Conservation (phyloP, 2,329 filamentous ascomycete genomes). For the Cercospora sp. region DNA sequence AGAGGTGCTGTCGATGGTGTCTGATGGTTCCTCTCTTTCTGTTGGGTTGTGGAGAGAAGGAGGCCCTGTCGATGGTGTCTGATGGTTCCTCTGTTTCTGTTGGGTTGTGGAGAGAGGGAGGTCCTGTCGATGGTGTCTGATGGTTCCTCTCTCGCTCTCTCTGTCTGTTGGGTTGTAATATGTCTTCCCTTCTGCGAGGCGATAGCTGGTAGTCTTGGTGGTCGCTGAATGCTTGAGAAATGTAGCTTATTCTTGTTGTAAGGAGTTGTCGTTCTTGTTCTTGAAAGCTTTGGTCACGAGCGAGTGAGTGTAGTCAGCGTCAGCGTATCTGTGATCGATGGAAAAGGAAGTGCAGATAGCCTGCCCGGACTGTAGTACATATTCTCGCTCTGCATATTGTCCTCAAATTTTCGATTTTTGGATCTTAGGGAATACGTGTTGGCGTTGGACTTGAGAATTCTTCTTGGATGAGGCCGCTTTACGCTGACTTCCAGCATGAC, state of each 20-base stretch:
- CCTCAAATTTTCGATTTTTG: too few relatives aligned
- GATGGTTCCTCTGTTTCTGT: neutral
- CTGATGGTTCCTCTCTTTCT: too few relatives aligned
- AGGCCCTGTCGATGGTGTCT: neutral
- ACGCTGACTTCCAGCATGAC: neutral
- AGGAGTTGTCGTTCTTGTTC: neutral
- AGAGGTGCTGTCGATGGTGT: too few relatives aligned
- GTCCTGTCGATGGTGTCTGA: neutral
- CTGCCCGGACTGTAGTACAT: too few relatives aligned
- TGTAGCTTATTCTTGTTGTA: neutral
- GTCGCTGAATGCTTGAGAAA: neutral
- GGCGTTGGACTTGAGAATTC: too few relatives aligned
- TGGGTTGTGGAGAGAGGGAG: neutral
- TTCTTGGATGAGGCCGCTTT: neutral
- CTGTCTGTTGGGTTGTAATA: neutral
- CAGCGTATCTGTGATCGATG: too few relatives aligned
- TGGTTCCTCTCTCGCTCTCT: neutral
- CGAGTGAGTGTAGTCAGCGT: neutral
- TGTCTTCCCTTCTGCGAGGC: neutral
- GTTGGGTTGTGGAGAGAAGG: too few relatives aligned
- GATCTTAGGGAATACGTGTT: too few relatives aligned
- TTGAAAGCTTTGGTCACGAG: neutral
- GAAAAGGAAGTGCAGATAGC: too few relatives aligned
- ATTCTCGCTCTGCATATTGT: too few relatives aligned
- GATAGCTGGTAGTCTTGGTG: neutral